A percentile compares a stretch with the other conserved stretches of the same genome.
phyloP scores from a whole-genome alignment of 305 asterid species.

The Caryopteris hybrid region DNA sequence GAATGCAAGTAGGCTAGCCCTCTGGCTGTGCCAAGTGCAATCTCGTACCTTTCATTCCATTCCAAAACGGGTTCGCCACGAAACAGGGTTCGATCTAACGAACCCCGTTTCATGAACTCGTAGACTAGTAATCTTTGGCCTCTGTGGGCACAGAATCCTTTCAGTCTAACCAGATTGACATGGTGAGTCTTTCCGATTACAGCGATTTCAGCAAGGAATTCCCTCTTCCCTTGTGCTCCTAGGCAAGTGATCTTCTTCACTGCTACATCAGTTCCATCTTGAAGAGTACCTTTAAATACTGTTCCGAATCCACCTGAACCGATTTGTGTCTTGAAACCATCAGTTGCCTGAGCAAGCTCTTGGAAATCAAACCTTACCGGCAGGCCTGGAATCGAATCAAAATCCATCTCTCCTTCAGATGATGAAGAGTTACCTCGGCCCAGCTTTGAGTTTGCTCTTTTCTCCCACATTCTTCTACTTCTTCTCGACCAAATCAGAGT shows the following conservation, averaged over 20 bases:
- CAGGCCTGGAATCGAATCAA: slow-evolving; percentile 56
- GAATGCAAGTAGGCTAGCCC: slow-evolving; percentile 78
- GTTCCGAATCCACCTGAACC: slow-evolving; percentile 92
- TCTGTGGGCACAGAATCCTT: slow-evolving; percentile 57
- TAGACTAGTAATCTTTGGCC: slow-evolving; percentile 56
- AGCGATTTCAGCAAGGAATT: slow-evolving; percentile 68
- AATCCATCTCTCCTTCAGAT: slow-evolving; percentile 42
- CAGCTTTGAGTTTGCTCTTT: slow-evolving; percentile 18
- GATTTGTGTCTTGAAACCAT: slow-evolving; percentile 44
- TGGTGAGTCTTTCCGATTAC: slow-evolving; percentile 76
- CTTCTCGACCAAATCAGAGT: slow-evolving; percentile 33
- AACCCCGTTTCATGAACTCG: slow-evolving; percentile 79
- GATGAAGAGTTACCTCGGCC: slow-evolving; percentile 26
- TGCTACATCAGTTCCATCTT: slow-evolving; percentile 56
- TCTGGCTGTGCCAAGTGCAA: slow-evolving; percentile 76
- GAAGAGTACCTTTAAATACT: slow-evolving; percentile 60
- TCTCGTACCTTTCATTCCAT: slow-evolving; percentile 67
- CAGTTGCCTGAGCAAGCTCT: slow-evolving; percentile 54
- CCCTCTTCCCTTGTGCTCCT: slow-evolving; percentile 60
- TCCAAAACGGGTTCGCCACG: slow-evolving; percentile 41
- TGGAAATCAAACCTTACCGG: slow-evolving; percentile 52
- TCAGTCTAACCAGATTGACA: slow-evolving; percentile 61
- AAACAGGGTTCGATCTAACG: slow-evolving; percentile 63
- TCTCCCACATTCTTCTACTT: slow-evolving; percentile 26
- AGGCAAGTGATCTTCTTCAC: slow-evolving; percentile 77